These are phyloP conservation scores for Fomitopsis serialis DNA, from an alignment of 768 basidiomycete genomes.

Conservation along the genomic window DNA sequence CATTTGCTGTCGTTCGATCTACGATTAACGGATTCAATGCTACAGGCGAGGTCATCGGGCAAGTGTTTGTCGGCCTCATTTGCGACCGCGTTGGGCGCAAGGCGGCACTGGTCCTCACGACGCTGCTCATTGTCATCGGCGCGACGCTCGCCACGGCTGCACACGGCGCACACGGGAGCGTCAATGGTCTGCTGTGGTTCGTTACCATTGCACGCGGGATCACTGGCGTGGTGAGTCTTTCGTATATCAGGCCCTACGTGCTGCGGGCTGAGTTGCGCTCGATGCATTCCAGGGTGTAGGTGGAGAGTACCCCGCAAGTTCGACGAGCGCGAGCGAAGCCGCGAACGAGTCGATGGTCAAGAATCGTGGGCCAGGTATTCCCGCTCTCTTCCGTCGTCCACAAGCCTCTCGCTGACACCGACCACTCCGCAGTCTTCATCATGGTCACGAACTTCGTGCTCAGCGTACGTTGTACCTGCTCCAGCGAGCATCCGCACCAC, in stretches of 20 bases:
- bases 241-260: neutral
- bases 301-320: constrained; percentile 74
- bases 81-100: constrained; percentile 75
- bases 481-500: neutral
- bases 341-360: constrained; percentile 64
- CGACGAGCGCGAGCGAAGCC: constrained; percentile 63
- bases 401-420: constrained; percentile 1
- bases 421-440: constrained; percentile 48
- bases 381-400: constrained; percentile 25
- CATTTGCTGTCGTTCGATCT: neutral
- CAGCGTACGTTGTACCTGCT: constrained; percentile 37
- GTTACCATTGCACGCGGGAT: constrained; percentile 68
- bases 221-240: constrained; percentile 50
- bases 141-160: constrained; percentile 65
- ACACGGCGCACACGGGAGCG: constrained; percentile 51
- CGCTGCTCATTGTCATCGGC: constrained; percentile 63
- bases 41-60: constrained; percentile 56
- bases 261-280: neutral
- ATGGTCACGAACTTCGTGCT: constrained; percentile 74
- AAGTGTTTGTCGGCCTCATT: constrained; percentile 58
- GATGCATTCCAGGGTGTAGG: constrained; percentile 50
- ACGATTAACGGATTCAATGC: neutral
- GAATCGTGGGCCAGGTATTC: constrained; percentile 51
- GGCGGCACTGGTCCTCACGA: constrained; percentile 66
- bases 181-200: constrained; percentile 66